These are phyloP conservation scores for Acidiella bohemica DNA, from an alignment of 495 filamentous ascomycete species.

Conservation along the genomic window DNA sequence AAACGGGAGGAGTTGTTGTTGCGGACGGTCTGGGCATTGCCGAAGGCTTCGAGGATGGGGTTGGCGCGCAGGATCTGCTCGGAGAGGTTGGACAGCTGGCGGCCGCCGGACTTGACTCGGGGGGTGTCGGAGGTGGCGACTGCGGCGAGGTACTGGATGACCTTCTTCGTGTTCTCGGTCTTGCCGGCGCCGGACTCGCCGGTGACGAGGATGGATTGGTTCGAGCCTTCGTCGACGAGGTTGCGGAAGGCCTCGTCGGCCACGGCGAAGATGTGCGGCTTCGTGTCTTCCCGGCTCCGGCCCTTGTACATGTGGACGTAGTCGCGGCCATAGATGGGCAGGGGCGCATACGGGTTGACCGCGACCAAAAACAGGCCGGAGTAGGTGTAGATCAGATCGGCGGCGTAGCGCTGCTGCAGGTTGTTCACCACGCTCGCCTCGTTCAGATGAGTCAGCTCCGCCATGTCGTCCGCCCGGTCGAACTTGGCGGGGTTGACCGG, in stretches of 20 bases:
- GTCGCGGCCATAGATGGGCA: conserved; percentile 93
- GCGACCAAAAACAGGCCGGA: conserved; percentile 95
- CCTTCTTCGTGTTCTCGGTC: conserved; percentile 99
- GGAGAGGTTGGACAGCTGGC: conserved; percentile 76
- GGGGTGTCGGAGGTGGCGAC: conserved; percentile 75
- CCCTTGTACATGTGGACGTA: conserved; percentile 96
- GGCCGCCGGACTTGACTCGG: conserved; percentile 41
- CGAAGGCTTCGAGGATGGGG: conserved; percentile 95
- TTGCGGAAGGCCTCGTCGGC: conserved; percentile 97
- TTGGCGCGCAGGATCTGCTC: conserved; percentile 95
- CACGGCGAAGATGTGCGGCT: conserved; percentile 96
- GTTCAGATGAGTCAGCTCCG: conserved; percentile 92
- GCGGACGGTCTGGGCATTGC: conserved; percentile 92
- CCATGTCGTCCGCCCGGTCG: conserved; percentile 98
- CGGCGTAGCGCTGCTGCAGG: conserved; percentile 79
- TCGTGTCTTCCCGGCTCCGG: conserved; percentile 75
- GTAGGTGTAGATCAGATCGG: conserved; percentile 97
- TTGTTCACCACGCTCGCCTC: conserved; percentile 98
- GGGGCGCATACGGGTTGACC: conserved; percentile 87
- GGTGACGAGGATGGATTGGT: conserved; percentile 95
- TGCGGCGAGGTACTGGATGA: conserved; percentile 95
- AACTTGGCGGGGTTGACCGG: conserved; percentile 99
- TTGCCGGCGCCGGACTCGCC: conserved; percentile 98
- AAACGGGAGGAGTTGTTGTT: conserved; percentile 99
- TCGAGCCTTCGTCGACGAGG: conserved; percentile 84